These are phyloP conservation scores for Salvia rosmarinus DNA, from an alignment of 257 asterid species.

Conservation along the genomic window DNA sequence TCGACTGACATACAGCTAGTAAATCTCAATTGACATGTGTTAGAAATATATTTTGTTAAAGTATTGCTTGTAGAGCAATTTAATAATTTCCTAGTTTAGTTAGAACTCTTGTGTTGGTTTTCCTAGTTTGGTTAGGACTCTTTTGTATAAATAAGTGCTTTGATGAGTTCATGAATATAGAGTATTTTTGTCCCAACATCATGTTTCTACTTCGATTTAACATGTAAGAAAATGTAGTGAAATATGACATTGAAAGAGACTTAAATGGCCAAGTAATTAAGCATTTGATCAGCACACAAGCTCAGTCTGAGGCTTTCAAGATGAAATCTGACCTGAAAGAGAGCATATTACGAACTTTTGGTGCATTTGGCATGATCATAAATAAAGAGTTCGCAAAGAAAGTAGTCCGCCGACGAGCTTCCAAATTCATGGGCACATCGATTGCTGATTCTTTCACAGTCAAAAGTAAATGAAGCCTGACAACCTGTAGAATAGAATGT, in stretches of 20 bases:
- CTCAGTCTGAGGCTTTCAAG: conserved; percentile 27
- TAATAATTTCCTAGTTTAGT: too few relatives aligned
- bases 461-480: conserved; percentile 91
- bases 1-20: not conserved
- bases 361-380: conserved; percentile 96
- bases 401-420: conserved; percentile 93
- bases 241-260: conserved; percentile 11
- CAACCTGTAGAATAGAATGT: conserved; percentile 58
- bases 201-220: too few relatives aligned
- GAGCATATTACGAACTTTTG: conserved; percentile 94
- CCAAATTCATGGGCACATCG: conserved; percentile 89
- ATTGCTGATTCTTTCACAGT: conserved; percentile 97
- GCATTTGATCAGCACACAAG: conserved; percentile 28
- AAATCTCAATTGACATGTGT: conserved; percentile 17
- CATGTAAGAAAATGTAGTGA: not conserved
- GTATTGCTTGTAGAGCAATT: too few relatives aligned
- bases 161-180: too few relatives aligned
- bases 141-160: too few relatives aligned
- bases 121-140: too few relatives aligned
- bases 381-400: conserved; percentile 95
- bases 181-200: too few relatives aligned
- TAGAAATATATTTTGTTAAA: too few relatives aligned
- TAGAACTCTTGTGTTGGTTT: too few relatives aligned
- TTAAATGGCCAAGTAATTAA: not conserved
- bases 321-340: conserved; percentile 81